Conservation (phyloP, 331 rosid genomes). For the Acacia concinna region DNA sequence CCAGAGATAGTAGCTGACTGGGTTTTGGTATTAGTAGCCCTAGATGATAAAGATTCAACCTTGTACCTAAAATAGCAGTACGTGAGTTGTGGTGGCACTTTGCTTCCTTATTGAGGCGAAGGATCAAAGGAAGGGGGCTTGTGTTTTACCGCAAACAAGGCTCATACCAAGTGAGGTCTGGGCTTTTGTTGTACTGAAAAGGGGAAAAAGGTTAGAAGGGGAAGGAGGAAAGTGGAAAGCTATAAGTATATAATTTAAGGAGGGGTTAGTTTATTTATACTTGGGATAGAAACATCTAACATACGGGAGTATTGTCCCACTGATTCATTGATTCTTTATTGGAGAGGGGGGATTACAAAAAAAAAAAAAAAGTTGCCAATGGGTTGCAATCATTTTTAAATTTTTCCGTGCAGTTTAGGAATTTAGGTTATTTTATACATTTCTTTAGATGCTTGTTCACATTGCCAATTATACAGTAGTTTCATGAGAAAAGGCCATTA, state of each 20-base stretch:
- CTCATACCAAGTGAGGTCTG: too few relatives aligned
- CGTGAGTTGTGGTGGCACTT: constrained; percentile 36
- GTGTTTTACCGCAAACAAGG: too few relatives aligned
- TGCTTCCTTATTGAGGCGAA: constrained; percentile 39
- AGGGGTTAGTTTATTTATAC: constrained; percentile 40
- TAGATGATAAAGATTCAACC: constrained; percentile 17
- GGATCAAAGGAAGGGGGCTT: constrained; percentile 31
- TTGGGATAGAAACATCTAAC: constrained; percentile 36
- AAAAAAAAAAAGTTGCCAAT: constrained; percentile 3
- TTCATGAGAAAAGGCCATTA: too few relatives aligned
- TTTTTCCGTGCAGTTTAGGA: constrained; percentile 29
- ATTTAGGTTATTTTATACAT: constrained; percentile 23
- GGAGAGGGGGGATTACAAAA: constrained; percentile 23
- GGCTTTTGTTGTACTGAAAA: too few relatives aligned
- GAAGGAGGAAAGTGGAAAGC: constrained; percentile 28
- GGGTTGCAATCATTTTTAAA: constrained; percentile 25
- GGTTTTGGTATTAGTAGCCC: constrained; percentile 28
- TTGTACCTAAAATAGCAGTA: constrained; percentile 41
- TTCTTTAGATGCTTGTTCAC: constrained; percentile 20
- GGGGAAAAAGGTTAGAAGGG: neutral
- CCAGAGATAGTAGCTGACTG: constrained; percentile 43
- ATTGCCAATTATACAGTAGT: neutral
- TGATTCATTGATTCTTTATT: constrained; percentile 62
- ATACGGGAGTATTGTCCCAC: constrained; percentile 33
- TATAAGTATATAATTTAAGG: constrained; percentile 47